Conservation (phyloP, 129 eudicot genomes). For the Kitagawia praeruptora region DNA sequence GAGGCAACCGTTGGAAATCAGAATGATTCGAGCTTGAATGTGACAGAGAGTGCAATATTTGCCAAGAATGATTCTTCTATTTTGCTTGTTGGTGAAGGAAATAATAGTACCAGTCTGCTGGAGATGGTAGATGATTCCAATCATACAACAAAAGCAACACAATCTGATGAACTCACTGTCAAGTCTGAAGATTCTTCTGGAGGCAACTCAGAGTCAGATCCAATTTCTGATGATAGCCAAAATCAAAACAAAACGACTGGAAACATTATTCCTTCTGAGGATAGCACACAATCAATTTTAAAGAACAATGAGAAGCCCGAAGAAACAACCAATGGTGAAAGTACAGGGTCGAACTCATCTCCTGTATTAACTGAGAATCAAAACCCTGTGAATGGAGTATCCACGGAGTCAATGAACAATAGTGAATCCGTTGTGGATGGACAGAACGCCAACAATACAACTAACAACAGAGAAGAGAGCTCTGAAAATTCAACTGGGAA, state of each 20-base stretch:
- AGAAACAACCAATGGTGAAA: constrained; percentile 6
- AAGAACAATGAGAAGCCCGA: constrained; percentile 23
- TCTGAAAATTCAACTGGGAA: constrained; percentile 18
- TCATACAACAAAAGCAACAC: constrained; percentile 5
- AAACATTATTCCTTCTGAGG: constrained; percentile 4
- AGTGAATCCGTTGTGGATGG: constrained; percentile 11
- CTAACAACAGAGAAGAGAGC: neutral
- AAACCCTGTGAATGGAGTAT: constrained; percentile 10
- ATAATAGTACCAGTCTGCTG: constrained; percentile 3
- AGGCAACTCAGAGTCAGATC: neutral
- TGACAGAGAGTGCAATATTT: constrained; percentile 10
- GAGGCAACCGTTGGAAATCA: constrained; percentile 18
- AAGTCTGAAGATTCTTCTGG: neutral
- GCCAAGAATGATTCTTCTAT: constrained; percentile 14
- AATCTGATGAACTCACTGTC: neutral
- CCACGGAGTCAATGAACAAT: constrained; percentile 4
- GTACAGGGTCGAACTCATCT: constrained; percentile 19
- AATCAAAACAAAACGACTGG: neutral
- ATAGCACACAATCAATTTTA: constrained; percentile 5
- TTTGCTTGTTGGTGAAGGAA: neutral
- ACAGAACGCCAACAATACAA: neutral
- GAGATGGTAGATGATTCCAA: neutral
- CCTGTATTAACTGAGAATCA: constrained; percentile 17
- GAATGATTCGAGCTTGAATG: constrained; percentile 13
- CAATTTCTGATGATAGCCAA: neutral